Evolutionary conservation across 148 eudicot species (phyloP), one percentile per base, ranked within the genome.

Genomic region (Rhododendron ferrugineum): DNA sequence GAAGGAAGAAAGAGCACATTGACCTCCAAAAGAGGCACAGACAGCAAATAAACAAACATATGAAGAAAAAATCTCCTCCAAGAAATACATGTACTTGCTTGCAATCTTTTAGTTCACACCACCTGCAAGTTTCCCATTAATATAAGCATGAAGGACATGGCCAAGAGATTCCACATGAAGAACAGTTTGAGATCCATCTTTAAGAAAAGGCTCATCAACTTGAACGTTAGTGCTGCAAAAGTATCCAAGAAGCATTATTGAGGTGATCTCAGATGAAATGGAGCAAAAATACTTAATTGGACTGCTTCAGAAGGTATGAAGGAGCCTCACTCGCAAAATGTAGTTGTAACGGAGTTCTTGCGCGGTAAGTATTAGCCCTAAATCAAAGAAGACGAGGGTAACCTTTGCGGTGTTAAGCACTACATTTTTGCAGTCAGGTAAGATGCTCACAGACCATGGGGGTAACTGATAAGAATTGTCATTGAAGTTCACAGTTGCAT

Each of bases 101-200:
- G n/a, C n/a, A 76, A 54, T 23, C 49, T 37, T 58, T 79, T 52
- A 50, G 7, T 64, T 82, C 22, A 68, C 50, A 36, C 84, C 87
- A 97, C 99, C 99, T 91, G 90, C 89, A 62, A 91, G 93, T 85
- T 95, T 90, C 62, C 94, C 94, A 60, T 97, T 95, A 82, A 95
- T 64, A 82, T 94, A 95, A 90, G 86, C 93, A 90, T 93, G 90
- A 85, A 95, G 96, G 34, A 89, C 96, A 84, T 97, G 98, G 70
- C 99, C 99, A 81, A 90, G 94, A 81, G 99, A 94, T 72, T 88
- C 87, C 79, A 95, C 90, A 84, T 94, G 98, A 89, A 97, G 92
- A 86, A 88, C 87, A 78, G 96, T 79, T 76, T 92, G 89, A 86
- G 96, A 91, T 88, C 96, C 98, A 82, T 91, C 91, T 84, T 88